phyloP scores from a whole-genome alignment of 2,329 filamentous ascomycete genomes.

The Trichothecium sympodiale region DNA sequence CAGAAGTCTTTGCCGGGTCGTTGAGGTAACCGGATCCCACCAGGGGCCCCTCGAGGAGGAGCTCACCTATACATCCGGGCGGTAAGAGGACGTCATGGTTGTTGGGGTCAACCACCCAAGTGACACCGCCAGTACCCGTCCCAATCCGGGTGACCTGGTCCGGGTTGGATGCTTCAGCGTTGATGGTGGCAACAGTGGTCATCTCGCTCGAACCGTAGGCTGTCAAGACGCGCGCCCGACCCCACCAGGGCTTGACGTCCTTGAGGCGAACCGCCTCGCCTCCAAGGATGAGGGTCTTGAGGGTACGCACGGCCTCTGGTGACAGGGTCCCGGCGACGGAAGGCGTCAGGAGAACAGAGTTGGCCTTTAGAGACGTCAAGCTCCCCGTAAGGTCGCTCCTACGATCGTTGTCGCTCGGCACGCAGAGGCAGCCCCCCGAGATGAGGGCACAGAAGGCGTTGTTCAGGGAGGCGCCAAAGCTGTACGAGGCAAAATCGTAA shows the following conservation, averaged over 20 bases:
- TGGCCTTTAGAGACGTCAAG: slow-evolving; percentile 26
- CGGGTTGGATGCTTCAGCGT: slow-evolving; percentile 18
- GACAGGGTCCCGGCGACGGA: slow-evolving; percentile 31
- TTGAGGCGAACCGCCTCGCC: slow-evolving; percentile 34
- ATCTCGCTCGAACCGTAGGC: slow-evolving; percentile 5
- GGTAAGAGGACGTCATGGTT: slow-evolving; percentile 25
- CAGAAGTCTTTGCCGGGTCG: slow-evolving; percentile 36
- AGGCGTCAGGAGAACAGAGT: slow-evolving; percentile 24
- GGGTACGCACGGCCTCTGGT: slow-evolving; percentile 25
- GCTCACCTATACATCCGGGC: slow-evolving; percentile 29
- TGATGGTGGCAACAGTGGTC: slow-evolving; percentile 8
- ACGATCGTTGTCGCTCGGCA: slow-evolving; percentile 40
- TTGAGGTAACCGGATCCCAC: slow-evolving; percentile 44
- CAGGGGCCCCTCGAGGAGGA: slow-evolving; percentile 35
- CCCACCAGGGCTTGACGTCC: slow-evolving; percentile 19
- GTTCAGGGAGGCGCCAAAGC: slow-evolving; percentile 10
- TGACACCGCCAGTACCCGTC: slow-evolving; percentile 2
- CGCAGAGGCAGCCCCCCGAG: slow-evolving; percentile 35
- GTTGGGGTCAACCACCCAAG: slow-evolving; percentile 29
- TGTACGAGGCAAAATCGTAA: slow-evolving; percentile 11
- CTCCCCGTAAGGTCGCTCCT: slow-evolving; percentile 31
- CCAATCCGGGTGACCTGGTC: slow-evolving; percentile 2
- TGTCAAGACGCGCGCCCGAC: slow-evolving; percentile 11
- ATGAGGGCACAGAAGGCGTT: slow-evolving; percentile 8
- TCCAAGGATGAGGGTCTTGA: slow-evolving; percentile 30